Evolutionary conservation across 2,329 filamentous ascomycete species (phyloP).

Genomic region (Trichophaea hybrida): DNA sequence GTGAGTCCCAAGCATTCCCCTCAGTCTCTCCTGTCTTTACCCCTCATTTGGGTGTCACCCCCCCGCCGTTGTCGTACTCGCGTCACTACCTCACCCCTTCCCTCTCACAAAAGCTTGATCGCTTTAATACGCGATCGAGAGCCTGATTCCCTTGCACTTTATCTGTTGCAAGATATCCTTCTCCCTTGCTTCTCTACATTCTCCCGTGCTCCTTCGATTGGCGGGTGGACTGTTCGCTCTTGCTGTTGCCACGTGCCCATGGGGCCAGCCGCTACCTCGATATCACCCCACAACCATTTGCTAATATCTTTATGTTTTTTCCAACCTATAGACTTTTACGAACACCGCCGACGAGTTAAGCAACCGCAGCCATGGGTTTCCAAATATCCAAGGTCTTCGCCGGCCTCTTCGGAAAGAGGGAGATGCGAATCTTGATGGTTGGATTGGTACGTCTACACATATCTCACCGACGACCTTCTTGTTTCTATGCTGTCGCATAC

Average conservation of each 20-base stretch:
- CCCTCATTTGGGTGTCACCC: not conserved
- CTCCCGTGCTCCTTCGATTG: not conserved
- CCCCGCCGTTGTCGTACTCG: not conserved
- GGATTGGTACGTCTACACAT: slow-evolving; percentile 45
- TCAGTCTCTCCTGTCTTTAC: not conserved
- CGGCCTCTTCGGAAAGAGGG: slow-evolving; percentile 97
- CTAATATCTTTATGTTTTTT: not conserved
- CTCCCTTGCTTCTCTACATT: not conserved
- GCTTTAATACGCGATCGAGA: not conserved
- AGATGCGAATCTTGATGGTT: slow-evolving; percentile 99
- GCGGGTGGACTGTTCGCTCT: not conserved
- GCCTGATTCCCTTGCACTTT: not conserved
- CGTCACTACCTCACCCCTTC: not conserved
- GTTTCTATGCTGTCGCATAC: not conserved
- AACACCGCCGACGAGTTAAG: not conserved
- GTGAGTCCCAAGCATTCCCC: not conserved
- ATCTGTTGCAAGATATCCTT: not conserved
- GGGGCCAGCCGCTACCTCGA: not conserved
- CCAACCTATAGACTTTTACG: not conserved
- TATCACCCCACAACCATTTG: not conserved
- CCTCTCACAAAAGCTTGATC: not conserved
- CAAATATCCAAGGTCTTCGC: slow-evolving; percentile 94
- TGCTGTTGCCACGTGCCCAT: not conserved
- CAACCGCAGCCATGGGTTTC: slow-evolving; percentile 60
- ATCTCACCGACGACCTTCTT: not conserved